A percentile compares a stretch with the other conserved stretches of the same genome.
phyloP scores from a whole-genome alignment of 192 early-diverging fungal genomes.

The Phycomyces nitens region DNA sequence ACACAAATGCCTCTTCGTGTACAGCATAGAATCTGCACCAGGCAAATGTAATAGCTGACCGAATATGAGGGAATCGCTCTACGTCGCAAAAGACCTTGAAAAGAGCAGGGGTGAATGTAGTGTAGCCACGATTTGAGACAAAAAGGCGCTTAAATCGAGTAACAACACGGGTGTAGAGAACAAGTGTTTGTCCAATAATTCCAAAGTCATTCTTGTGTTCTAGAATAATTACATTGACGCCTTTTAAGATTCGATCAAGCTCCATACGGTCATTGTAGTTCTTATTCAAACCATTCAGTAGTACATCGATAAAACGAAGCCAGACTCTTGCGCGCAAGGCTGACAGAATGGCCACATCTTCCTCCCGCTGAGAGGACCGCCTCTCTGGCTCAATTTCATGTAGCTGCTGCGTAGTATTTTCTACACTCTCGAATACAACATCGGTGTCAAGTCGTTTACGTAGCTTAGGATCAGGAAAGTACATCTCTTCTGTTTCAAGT shows the following conservation, averaged over 20 bases:
- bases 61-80: slow-evolving; percentile 27
- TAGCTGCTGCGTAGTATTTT: neutral
- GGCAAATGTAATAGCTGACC: slow-evolving; percentile 43
- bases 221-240: slow-evolving; percentile 48
- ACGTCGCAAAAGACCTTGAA: slow-evolving; percentile 57
- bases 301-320: slow-evolving; percentile 48
- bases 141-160: slow-evolving; percentile 51
- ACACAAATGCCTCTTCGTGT: slow-evolving; percentile 56
- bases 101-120: slow-evolving; percentile 45
- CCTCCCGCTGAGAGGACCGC: slow-evolving; percentile 12
- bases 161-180: slow-evolving; percentile 45
- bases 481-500: slow-evolving; percentile 23
- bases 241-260: slow-evolving; percentile 42
- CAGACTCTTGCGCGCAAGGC: slow-evolving; percentile 49
- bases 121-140: slow-evolving; percentile 49
- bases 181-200: slow-evolving; percentile 46
- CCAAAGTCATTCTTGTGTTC: slow-evolving; percentile 47
- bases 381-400: neutral
- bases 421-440: neutral
- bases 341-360: slow-evolving; percentile 31
- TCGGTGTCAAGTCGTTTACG: neutral
- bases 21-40: slow-evolving; percentile 50
- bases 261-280: slow-evolving; percentile 50
- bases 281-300: slow-evolving; percentile 47
- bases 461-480: slow-evolving; percentile 37